A percentile compares a stretch with the other conserved stretches of the same genome.
These are phyloP conservation scores for Dunaliella primolecta DNA, from an alignment of 139 green algal species.

Conservation along the genomic window DNA sequence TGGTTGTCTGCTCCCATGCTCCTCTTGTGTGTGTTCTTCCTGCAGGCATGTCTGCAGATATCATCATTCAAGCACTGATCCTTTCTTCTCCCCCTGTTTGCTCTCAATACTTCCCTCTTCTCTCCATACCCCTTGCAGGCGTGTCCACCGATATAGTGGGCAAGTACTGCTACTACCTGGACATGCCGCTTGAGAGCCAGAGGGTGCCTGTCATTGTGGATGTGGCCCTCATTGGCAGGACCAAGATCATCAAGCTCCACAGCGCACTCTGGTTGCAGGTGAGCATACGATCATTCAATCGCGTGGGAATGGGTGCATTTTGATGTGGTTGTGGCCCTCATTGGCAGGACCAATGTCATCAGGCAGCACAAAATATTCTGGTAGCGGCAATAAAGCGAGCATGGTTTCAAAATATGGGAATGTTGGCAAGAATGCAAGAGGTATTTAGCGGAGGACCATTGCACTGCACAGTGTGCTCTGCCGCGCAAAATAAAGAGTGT, in stretches of 20 bases:
- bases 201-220: conserved; percentile 72
- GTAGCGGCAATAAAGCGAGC: background rate
- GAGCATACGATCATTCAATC: no score
- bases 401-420: background rate
- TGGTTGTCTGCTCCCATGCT: no score
- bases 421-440: background rate
- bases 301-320: conserved; percentile 40
- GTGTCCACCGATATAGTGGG: conserved; percentile 72
- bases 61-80: no score
- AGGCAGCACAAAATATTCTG: conserved; percentile 18
- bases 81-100: no score
- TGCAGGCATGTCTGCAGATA: no score
- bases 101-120: no score
- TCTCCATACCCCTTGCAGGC: conserved; percentile 39
- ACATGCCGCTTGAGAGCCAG: conserved; percentile 52
- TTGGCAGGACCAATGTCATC: conserved; percentile 37
- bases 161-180: conserved; percentile 84
- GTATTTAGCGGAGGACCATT: no score
- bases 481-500: no score
- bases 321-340: conserved; percentile 81
- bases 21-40: no score
- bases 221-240: conserved; percentile 67
- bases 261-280: conserved; percentile 11
- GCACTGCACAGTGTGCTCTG: no score
- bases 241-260: conserved; percentile 31